Percentiles rank a stretch among this genome's conserved stretches.
Conservation (phyloP, 2,329 filamentous ascomycete genomes). For the Aspergillus sp. region DNA sequence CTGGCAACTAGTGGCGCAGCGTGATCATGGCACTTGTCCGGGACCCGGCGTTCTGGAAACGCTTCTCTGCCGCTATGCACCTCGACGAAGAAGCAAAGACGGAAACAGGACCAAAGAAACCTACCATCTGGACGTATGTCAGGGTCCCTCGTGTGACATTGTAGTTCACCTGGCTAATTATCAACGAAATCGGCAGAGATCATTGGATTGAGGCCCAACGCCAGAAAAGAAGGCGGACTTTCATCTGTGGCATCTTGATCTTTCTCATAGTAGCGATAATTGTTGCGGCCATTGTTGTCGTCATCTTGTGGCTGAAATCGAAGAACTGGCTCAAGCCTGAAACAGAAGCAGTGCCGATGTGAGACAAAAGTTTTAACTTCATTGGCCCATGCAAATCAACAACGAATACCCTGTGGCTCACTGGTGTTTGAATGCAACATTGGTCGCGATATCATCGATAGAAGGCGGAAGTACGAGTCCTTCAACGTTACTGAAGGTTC, state of each 20-base stretch:
- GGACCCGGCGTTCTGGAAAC: conserved; percentile 62
- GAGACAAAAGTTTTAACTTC: not conserved
- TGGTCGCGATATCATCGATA: too few species aligned
- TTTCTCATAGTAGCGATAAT: conserved; percentile 36
- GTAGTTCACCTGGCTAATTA: too few species aligned
- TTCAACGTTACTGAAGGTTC: too few species aligned
- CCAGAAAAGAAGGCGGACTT: conserved; percentile 51
- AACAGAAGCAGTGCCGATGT: not conserved
- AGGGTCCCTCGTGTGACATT: not conserved
- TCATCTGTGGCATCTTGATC: conserved; percentile 45
- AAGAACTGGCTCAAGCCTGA: conserved; percentile 35
- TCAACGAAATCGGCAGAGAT: conserved; percentile 38
- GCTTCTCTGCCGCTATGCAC: conserved; percentile 61
- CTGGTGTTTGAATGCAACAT: not conserved
- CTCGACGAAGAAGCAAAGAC: conserved; percentile 52
- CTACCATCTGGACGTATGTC: conserved; percentile 25
- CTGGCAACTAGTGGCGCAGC: not conserved
- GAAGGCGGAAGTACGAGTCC: too few species aligned
- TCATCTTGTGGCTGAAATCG: conserved; percentile 48
- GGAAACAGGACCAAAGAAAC: conserved; percentile 20
- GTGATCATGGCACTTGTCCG: conserved; percentile 52
- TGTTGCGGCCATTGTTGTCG: conserved; percentile 48
- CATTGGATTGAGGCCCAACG: conserved; percentile 57
- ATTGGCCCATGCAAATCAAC: not conserved
- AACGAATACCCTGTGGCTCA: not conserved